Evolutionary conservation across 805 yeast species (phyloP).

Genomic region (Schwanniomyces sp.): DNA sequence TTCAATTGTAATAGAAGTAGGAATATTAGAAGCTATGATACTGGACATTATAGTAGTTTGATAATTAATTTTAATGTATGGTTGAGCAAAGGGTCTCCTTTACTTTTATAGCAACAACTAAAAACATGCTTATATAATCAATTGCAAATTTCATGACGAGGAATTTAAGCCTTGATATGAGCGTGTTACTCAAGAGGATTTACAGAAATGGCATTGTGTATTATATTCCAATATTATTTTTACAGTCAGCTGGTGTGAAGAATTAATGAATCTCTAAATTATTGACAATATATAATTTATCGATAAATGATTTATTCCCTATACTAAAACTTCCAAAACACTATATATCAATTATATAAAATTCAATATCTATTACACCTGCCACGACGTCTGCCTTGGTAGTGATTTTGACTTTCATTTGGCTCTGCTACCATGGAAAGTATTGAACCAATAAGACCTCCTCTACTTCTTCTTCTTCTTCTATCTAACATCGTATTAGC

Average conservation of each 20-base stretch:
- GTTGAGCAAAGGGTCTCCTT: not conserved
- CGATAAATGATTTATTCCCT: too few relatives aligned
- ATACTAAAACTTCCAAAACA: too few relatives aligned
- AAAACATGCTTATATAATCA: not conserved
- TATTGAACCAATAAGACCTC: not conserved
- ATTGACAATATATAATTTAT: too few relatives aligned
- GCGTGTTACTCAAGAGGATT: too few relatives aligned
- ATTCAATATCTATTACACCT: too few relatives aligned
- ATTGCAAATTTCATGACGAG: not conserved
- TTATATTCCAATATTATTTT: too few relatives aligned
- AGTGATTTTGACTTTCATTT: too few relatives aligned
- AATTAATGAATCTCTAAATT: too few relatives aligned
- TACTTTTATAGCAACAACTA: not conserved
- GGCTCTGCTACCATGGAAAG: not conserved
- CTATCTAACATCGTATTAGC: not conserved
- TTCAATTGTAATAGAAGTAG: conserved; percentile 46
- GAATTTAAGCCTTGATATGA: not conserved
- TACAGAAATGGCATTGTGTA: too few relatives aligned
- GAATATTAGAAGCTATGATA: conserved; percentile 57
- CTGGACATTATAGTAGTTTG: conserved; percentile 29
- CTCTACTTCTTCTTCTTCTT: not conserved
- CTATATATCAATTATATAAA: too few relatives aligned
- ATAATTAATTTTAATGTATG: not conserved
- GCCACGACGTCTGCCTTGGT: too few relatives aligned
- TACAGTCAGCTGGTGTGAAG: too few relatives aligned